A percentile compares a stretch with the other conserved stretches of the same genome.
Evolutionary conservation across 345 rosid genomes (phyloP).

Genomic region (Stellera chamaejasme): DNA sequence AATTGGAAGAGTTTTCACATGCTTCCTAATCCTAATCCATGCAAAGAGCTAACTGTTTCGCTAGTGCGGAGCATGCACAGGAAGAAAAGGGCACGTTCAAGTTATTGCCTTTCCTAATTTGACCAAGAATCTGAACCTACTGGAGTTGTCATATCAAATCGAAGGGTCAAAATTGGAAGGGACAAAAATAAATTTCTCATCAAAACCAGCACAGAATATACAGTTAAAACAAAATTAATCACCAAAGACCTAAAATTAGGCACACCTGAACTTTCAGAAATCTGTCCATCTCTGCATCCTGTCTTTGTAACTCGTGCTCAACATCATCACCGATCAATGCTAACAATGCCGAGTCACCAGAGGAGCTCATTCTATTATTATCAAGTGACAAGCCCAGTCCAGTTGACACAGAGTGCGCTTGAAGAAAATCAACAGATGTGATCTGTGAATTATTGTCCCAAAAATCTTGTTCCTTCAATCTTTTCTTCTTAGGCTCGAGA

Average conservation of each 20-base stretch:
- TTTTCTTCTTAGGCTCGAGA: slow-evolving; percentile 48
- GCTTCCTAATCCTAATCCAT: too few species aligned
- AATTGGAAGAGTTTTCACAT: too few species aligned
- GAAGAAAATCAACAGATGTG: slow-evolving; percentile 67
- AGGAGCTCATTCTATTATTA: slow-evolving; percentile 46
- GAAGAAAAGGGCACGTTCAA: too few species aligned
- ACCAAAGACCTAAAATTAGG: neutral
- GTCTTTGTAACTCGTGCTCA: slow-evolving; percentile 53
- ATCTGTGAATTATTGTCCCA: slow-evolving; percentile 68
- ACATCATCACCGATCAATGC: slow-evolving; percentile 55
- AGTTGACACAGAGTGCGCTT: slow-evolving; percentile 62
- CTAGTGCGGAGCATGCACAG: too few species aligned
- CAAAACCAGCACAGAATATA: neutral
- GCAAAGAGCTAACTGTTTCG: too few species aligned
- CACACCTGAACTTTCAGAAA: slow-evolving; percentile 73
- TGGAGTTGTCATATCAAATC: too few species aligned
- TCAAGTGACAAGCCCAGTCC: slow-evolving; percentile 81
- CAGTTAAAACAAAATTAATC: neutral
- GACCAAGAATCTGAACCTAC: too few species aligned
- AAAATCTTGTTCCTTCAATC: slow-evolving; percentile 59
- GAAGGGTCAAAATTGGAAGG: too few species aligned
- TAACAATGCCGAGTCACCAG: slow-evolving; percentile 54
- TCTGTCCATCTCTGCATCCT: slow-evolving; percentile 63
- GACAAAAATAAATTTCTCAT: too few species aligned
- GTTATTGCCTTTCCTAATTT: too few species aligned